Conservation (phyloP, 192 early-diverging fungal species). For the Lunasporangiospora selenospora region DNA sequence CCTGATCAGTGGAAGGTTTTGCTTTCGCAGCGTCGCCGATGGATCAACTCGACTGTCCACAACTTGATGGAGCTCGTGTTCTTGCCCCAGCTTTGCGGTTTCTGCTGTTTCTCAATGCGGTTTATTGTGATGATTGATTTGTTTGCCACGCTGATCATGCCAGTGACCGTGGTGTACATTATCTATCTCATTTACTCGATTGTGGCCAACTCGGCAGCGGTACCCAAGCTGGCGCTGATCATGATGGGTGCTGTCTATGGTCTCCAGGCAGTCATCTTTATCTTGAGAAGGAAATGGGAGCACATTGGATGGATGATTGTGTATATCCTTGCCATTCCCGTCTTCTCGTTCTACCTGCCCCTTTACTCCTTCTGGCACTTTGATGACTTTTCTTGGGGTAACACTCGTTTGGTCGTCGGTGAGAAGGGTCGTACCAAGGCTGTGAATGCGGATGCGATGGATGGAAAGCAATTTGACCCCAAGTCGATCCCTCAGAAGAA, state of each 20-base stretch:
- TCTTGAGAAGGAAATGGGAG: slow-evolving; percentile 89
- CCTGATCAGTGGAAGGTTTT: slow-evolving; percentile 94
- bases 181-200: slow-evolving; percentile 80
- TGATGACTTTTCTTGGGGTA: slow-evolving; percentile 99
- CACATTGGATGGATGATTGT: slow-evolving; percentile 98
- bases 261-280: slow-evolving; percentile 68
- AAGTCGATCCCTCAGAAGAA: slow-evolving; percentile 77
- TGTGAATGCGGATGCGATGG: slow-evolving; percentile 57
- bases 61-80: slow-evolving; percentile 95
- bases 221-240: slow-evolving; percentile 84
- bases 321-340: slow-evolving; percentile 88
- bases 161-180: slow-evolving; percentile 89
- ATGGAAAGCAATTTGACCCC: slow-evolving; percentile 76
- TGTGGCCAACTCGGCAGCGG: slow-evolving; percentile 59
- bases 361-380: slow-evolving; percentile 99
- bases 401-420: slow-evolving; percentile 91
- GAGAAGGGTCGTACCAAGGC: slow-evolving; percentile 80
- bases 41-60: slow-evolving; percentile 99
- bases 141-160: slow-evolving; percentile 92
- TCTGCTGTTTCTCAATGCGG: slow-evolving; percentile 97
- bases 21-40: slow-evolving; percentile 97
- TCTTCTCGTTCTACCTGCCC: slow-evolving; percentile 85
- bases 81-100: slow-evolving; percentile 95
- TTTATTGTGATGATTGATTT: slow-evolving; percentile 96
- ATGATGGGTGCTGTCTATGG: slow-evolving; percentile 89